Evolutionary conservation across 805 yeast species (phyloP).

Genomic region (Schwanniomyces yamadae): DNA sequence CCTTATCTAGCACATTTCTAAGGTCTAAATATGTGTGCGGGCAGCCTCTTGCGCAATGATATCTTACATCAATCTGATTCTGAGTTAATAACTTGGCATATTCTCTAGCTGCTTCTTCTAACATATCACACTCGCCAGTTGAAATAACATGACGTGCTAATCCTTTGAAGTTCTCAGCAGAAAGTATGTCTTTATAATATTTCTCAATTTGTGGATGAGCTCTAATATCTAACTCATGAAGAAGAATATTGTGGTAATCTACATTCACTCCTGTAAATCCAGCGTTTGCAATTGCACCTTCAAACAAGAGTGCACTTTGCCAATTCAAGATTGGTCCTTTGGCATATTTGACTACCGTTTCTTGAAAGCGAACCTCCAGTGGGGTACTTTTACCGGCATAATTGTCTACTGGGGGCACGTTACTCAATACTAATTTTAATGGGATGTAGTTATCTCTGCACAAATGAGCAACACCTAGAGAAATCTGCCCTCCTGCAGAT

Average conservation of each 20-base stretch:
- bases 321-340: too few species aligned
- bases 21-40: too few species aligned
- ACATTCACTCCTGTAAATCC: background rate
- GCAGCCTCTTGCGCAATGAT: constrained; percentile 24
- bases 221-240: background rate
- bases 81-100: constrained; percentile 15
- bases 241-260: background rate
- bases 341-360: too few species aligned
- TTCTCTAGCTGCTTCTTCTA: constrained; percentile 30
- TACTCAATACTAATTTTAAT: constrained; percentile 21
- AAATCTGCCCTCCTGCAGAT: constrained; percentile 24
- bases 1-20: too few species aligned
- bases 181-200: background rate
- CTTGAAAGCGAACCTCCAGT: too few species aligned
- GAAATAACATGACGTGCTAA: constrained; percentile 26
- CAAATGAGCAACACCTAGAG: constrained; percentile 25
- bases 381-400: too few species aligned
- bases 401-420: too few species aligned
- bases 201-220: background rate
- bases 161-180: background rate
- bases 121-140: constrained; percentile 32
- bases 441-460: constrained; percentile 23
- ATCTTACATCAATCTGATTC: constrained; percentile 21
- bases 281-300: too few species aligned
- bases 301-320: too few species aligned